These are phyloP conservation scores for Rosa lucieae DNA, from an alignment of 306 rosid species.

Conservation along the genomic window DNA sequence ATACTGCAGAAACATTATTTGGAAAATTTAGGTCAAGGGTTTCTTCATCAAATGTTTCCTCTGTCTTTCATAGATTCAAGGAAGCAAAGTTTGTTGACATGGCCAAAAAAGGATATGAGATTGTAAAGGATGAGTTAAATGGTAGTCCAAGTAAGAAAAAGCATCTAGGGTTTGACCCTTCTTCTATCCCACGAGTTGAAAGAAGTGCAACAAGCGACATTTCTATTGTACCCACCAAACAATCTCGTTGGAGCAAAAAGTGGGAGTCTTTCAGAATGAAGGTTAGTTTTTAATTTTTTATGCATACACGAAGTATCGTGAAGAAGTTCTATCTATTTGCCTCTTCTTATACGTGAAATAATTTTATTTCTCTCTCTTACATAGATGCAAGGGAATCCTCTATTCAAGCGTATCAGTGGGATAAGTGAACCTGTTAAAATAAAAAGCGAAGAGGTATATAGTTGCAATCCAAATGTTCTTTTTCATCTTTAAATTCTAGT, in stretches of 20 bases:
- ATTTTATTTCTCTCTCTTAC: slow-evolving; percentile 18
- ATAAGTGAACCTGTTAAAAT: slow-evolving; percentile 70
- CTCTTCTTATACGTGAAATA: neutral
- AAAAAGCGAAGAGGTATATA: slow-evolving; percentile 74
- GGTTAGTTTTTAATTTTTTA: slow-evolving; percentile 38
- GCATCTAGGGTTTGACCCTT: slow-evolving; percentile 47
- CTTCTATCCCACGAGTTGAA: slow-evolving; percentile 52
- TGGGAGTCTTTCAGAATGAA: slow-evolving; percentile 74
- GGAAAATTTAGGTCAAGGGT: slow-evolving; percentile 67
- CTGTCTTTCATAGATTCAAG: slow-evolving; percentile 63
- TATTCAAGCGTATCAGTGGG: slow-evolving; percentile 50
- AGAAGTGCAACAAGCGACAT: slow-evolving; percentile 70
- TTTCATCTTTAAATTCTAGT: slow-evolving; percentile 5
- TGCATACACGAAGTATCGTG: slow-evolving; percentile 3
- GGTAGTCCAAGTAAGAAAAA: slow-evolving; percentile 57
- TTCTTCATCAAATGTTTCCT: slow-evolving; percentile 59
- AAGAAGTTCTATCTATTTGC: slow-evolving; percentile 14
- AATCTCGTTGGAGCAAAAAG: slow-evolving; percentile 72
- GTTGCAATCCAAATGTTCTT: slow-evolving; percentile 25
- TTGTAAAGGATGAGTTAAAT: slow-evolving; percentile 79
- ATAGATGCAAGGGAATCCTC: slow-evolving; percentile 64
- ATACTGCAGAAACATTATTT: slow-evolving; percentile 60
- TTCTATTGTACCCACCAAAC: slow-evolving; percentile 58
- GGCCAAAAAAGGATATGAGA: slow-evolving; percentile 78
- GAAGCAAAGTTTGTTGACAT: slow-evolving; percentile 60